phyloP scores from a whole-genome alignment of 805 yeast genomes.

The Myxozyma mucilagina region DNA sequence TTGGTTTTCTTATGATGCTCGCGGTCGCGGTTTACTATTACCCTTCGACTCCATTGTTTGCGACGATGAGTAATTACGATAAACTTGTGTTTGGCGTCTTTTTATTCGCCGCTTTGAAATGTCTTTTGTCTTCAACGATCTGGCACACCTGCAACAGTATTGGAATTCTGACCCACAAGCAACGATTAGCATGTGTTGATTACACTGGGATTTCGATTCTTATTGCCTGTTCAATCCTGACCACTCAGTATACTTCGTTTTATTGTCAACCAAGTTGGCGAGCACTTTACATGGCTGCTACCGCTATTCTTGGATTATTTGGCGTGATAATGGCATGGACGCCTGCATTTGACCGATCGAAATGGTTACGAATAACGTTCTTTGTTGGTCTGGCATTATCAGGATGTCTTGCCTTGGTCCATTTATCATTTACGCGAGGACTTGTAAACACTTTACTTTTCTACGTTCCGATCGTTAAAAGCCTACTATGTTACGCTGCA shows the following conservation, averaged over 20 bases:
- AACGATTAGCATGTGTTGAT: conserved; percentile 87
- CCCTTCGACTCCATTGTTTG: conserved; percentile 59
- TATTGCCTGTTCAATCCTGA: conserved; percentile 85
- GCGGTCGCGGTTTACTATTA: conserved; percentile 61
- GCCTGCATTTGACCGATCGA: conserved; percentile 86
- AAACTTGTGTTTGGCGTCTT: conserved; percentile 62
- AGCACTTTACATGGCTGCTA: conserved; percentile 56
- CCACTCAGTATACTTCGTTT: conserved; percentile 80
- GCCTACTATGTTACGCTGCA: conserved; percentile 68
- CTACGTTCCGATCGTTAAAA: conserved; percentile 69
- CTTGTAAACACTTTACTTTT: conserved; percentile 51
- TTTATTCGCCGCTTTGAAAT: conserved; percentile 71
- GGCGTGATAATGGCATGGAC: conserved; percentile 88
- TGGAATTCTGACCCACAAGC: conserved; percentile 56
- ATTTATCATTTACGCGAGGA: conserved; percentile 59
- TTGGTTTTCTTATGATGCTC: conserved; percentile 62
- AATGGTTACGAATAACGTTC: conserved; percentile 74
- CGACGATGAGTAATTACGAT: conserved; percentile 43
- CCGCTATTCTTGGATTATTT: conserved; percentile 63
- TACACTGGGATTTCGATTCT: conserved; percentile 90
- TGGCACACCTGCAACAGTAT: conserved; percentile 94
- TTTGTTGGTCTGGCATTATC: conserved; percentile 74
- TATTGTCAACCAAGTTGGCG: conserved; percentile 58
- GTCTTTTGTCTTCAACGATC: conserved; percentile 72
- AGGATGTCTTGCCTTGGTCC: conserved; percentile 67